Evolutionary conservation across 2,329 filamentous ascomycete genomes (phyloP).

Genomic region (Paraphaeosphaeria minitans): DNA sequence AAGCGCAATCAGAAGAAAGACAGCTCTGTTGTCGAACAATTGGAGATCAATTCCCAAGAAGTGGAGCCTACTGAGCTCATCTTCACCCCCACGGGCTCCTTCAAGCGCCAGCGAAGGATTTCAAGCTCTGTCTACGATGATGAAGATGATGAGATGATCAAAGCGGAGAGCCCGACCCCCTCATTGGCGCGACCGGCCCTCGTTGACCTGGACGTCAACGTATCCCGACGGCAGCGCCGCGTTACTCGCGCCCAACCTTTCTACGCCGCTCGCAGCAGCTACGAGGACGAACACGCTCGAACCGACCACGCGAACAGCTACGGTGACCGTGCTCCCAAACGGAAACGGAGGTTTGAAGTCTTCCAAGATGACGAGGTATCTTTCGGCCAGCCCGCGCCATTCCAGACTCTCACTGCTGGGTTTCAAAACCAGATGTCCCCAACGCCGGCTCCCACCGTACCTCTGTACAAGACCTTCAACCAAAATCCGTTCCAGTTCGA

Average conservation of each 20-base stretch:
- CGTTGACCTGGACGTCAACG: slow-evolving; percentile 39
- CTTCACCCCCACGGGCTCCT: slow-evolving; percentile 55
- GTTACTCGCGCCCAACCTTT: slow-evolving; percentile 25
- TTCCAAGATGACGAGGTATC: slow-evolving; percentile 48
- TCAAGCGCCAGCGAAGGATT: slow-evolving; percentile 52
- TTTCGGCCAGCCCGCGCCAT: slow-evolving; percentile 38
- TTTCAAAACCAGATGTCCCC: slow-evolving; percentile 35
- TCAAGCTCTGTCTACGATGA: slow-evolving; percentile 51
- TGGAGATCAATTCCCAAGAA: slow-evolving; percentile 67
- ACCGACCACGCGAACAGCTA: slow-evolving; percentile 36
- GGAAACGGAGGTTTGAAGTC: slow-evolving; percentile 48
- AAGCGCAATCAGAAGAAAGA: slow-evolving; percentile 81
- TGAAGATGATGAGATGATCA: slow-evolving; percentile 46
- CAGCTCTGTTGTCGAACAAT: slow-evolving; percentile 68
- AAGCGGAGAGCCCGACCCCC: slow-evolving; percentile 40
- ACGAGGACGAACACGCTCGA: slow-evolving; percentile 38
- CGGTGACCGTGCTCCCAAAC: slow-evolving; percentile 35
- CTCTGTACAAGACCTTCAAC: slow-evolving; percentile 35
- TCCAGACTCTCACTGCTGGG: slow-evolving; percentile 44
- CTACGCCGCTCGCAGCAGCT: slow-evolving; percentile 27
- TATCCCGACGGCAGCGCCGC: slow-evolving; percentile 38
- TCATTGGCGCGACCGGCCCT: slow-evolving; percentile 35
- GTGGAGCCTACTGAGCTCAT: slow-evolving; percentile 70
- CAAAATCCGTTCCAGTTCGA: slow-evolving; percentile 38
- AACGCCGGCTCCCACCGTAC: slow-evolving; percentile 29